phyloP scores from a whole-genome alignment of 306 rosid genomes.

The Malus fusca region DNA sequence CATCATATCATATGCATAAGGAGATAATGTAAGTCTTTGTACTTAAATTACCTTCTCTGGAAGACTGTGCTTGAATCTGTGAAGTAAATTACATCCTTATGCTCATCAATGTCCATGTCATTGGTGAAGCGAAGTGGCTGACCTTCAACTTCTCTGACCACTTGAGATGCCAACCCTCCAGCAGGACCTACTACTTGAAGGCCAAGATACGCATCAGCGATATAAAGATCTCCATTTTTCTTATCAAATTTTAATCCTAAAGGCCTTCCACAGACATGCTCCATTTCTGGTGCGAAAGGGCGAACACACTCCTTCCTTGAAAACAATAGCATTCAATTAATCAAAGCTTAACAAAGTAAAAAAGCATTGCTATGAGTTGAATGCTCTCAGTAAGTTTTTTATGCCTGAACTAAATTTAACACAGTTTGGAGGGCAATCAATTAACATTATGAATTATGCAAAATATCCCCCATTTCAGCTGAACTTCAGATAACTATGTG shows the following conservation, averaged over 20 bases:
- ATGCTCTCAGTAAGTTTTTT: background rate
- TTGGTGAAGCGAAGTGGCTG: slow-evolving; percentile 68
- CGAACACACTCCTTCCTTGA: slow-evolving; percentile 56
- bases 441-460: background rate
- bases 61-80: slow-evolving; percentile 61
- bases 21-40: background rate
- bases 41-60: slow-evolving; percentile 63
- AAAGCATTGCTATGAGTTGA: background rate
- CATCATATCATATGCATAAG: background rate
- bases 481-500: background rate
- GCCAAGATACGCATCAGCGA: slow-evolving; percentile 90
- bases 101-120: slow-evolving; percentile 73
- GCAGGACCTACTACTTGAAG: slow-evolving; percentile 72
- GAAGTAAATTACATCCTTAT: slow-evolving; percentile 62
- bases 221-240: slow-evolving; percentile 73
- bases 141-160: slow-evolving; percentile 66
- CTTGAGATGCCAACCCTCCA: slow-evolving; percentile 74
- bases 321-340: slow-evolving; percentile 9
- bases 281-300: slow-evolving; percentile 79
- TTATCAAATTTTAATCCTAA: slow-evolving; percentile 67
- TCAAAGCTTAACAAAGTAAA: background rate
- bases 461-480: background rate
- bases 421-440: background rate
- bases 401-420: background rate
- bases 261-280: slow-evolving; percentile 90